Conservation (phyloP, 352 stramenopile genomes). For the Pseudoperonospora humuli region DNA sequence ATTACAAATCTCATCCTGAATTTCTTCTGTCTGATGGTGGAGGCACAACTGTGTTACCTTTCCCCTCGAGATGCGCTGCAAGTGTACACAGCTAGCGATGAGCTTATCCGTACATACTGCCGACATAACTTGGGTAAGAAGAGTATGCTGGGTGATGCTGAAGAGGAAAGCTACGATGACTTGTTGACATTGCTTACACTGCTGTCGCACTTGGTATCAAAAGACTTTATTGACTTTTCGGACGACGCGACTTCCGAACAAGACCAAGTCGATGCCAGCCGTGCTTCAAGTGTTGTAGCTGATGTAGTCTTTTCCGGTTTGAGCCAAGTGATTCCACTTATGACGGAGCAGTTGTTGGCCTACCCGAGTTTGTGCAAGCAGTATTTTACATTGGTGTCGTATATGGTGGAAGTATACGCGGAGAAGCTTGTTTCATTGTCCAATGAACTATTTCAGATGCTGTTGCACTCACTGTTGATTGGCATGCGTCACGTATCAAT, state of each 20-base stretch:
- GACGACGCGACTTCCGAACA: slow-evolving; percentile 55
- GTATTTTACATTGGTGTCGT: slow-evolving; percentile 85
- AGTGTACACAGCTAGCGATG: slow-evolving; percentile 64
- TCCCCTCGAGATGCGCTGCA: slow-evolving; percentile 54
- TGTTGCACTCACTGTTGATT: slow-evolving; percentile 66
- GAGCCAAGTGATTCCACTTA: slow-evolving; percentile 82
- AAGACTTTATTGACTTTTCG: slow-evolving; percentile 84
- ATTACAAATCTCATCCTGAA: slow-evolving; percentile 64
- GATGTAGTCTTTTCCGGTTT: slow-evolving; percentile 87
- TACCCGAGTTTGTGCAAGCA: slow-evolving; percentile 82
- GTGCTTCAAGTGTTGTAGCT: slow-evolving; percentile 58
- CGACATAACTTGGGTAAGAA: slow-evolving; percentile 64
- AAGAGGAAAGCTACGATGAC: slow-evolving; percentile 75
- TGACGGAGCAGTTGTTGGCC: slow-evolving; percentile 83
- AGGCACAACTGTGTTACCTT: slow-evolving; percentile 76
- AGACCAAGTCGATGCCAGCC: slow-evolving; percentile 45
- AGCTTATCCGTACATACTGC: slow-evolving; percentile 63
- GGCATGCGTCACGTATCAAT: slow-evolving; percentile 66
- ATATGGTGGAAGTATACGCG: slow-evolving; percentile 83
- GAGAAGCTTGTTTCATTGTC: slow-evolving; percentile 63
- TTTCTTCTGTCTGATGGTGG: slow-evolving; percentile 77
- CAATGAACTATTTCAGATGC: slow-evolving; percentile 60
- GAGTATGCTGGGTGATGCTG: slow-evolving; percentile 47
- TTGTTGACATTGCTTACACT: slow-evolving; percentile 69
- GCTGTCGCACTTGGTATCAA: slow-evolving; percentile 69